Conservation (phyloP, 78 protist genomes). For the Dictyostelium brefeldianum region DNA sequence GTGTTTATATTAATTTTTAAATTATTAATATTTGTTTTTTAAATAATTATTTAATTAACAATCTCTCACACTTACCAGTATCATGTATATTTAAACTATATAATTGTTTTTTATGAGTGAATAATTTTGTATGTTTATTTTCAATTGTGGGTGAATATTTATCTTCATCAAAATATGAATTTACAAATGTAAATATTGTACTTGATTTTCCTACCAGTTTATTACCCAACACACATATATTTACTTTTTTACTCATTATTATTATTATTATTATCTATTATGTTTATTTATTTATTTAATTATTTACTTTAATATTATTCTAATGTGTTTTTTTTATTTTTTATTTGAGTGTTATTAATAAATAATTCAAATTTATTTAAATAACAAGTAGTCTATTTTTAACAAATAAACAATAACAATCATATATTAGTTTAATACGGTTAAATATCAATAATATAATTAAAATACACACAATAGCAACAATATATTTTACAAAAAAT, state of each 20-base stretch:
- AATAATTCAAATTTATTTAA: too few species aligned
- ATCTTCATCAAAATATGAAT: background rate
- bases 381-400: too few species aligned
- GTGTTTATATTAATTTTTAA: background rate
- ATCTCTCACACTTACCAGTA: background rate
- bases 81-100: conserved; percentile 5
- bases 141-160: background rate
- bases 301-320: too few species aligned
- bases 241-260: background rate
- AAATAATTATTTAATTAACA: background rate
- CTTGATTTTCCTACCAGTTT: background rate
- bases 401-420: too few species aligned
- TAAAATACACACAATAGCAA: too few species aligned
- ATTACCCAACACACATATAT: background rate
- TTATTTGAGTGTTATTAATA: too few species aligned
- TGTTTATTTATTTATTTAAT: background rate
- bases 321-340: too few species aligned
- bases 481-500: too few species aligned
- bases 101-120: background rate
- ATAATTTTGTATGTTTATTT: background rate
- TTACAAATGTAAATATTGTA: background rate
- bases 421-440: too few species aligned
- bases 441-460: too few species aligned
- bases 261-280: background rate
- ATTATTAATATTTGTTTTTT: background rate